These are phyloP conservation scores for Penstemon barbatus DNA, from an alignment of 257 asterid species.

Conservation along the genomic window DNA sequence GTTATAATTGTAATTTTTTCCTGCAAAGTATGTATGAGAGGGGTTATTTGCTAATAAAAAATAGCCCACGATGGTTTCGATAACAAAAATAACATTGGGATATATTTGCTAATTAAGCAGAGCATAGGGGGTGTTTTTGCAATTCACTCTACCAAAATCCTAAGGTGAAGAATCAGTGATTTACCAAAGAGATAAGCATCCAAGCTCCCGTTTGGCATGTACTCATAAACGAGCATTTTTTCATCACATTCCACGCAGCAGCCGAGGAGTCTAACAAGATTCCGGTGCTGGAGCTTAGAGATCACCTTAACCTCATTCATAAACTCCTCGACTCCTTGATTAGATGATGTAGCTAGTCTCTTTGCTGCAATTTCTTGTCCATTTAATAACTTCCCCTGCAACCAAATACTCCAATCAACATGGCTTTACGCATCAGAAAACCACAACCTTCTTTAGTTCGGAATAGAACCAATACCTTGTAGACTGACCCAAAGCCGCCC, in stretches of 20 bases:
- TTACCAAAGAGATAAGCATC: constrained; percentile 74
- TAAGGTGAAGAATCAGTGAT: constrained; percentile 19
- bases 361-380: constrained; percentile 78
- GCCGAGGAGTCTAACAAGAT: constrained; percentile 81
- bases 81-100: too few relatives aligned
- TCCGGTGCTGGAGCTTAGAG: constrained; percentile 79
- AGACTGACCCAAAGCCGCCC: constrained; percentile 91
- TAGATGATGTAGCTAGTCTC: constrained; percentile 72
- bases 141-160: neutral
- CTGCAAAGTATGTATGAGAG: too few relatives aligned
- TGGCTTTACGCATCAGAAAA: neutral
- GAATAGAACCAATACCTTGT: constrained; percentile 51
- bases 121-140: too few relatives aligned
- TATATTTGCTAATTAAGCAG: too few relatives aligned
- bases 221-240: constrained; percentile 73
- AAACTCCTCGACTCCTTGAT: constrained; percentile 85
- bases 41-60: too few relatives aligned
- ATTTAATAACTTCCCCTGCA: constrained; percentile 63
- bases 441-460: neutral
- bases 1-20: too few relatives aligned
- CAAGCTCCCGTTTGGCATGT: constrained; percentile 88
- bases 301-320: constrained; percentile 73
- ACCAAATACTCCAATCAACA: neutral
- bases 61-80: too few relatives aligned
- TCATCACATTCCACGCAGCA: constrained; percentile 84